Conservation (phyloP, 345 rosid species). For the Durio zibethinus region DNA sequence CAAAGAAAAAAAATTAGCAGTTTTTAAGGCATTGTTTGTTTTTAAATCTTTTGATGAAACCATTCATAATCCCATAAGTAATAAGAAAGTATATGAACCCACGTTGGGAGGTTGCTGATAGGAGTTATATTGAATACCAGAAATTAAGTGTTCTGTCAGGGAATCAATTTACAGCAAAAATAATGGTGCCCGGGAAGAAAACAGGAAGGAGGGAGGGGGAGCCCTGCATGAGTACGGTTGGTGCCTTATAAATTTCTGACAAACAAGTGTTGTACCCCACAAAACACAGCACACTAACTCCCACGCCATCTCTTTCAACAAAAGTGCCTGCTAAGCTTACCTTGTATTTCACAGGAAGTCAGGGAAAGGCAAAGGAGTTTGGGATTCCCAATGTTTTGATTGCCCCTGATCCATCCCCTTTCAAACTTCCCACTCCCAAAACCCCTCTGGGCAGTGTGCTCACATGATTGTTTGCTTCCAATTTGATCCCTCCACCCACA, state of each 20-base stretch:
- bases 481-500: not conserved
- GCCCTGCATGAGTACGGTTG: slow-evolving; percentile 20
- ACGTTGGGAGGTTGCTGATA: not conserved
- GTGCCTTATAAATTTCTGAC: slow-evolving; percentile 22
- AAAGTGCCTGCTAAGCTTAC: slow-evolving; percentile 23
- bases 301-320: slow-evolving; percentile 35
- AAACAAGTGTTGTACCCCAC: slow-evolving; percentile 14
- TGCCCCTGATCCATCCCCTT: not conserved
- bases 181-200: slow-evolving; percentile 8
- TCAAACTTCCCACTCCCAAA: slow-evolving; percentile 6
- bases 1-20: not conserved
- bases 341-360: slow-evolving; percentile 26
- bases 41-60: not conserved
- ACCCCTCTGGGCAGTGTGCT: slow-evolving; percentile 12
- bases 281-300: slow-evolving; percentile 19
- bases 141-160: slow-evolving; percentile 6
- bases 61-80: not conserved
- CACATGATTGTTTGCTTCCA: not conserved
- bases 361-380: slow-evolving; percentile 6
- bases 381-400: slow-evolving; percentile 51
- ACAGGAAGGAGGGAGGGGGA: not conserved
- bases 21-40: not conserved
- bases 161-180: slow-evolving; percentile 1
- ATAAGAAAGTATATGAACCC: too few species aligned
- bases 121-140: not conserved